phyloP scores from a whole-genome alignment of 805 yeast genomes.

The Sungouiella thailandica region DNA sequence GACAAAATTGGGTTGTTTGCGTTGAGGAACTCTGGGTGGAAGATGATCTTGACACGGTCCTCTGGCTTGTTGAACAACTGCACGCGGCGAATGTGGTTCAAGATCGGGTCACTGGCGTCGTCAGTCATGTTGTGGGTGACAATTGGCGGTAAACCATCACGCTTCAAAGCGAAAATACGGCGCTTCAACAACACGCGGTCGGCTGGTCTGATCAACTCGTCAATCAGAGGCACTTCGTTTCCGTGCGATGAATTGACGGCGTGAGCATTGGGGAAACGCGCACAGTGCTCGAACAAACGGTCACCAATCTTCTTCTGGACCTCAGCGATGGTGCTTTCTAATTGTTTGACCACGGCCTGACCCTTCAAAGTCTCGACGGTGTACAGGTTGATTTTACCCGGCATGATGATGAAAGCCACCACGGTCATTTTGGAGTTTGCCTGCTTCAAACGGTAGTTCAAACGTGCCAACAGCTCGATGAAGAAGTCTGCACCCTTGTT shows the following conservation, averaged over 20 bases:
- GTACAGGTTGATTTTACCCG: conserved; percentile 89
- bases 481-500: conserved; percentile 96
- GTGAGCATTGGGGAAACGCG: conserved; percentile 52
- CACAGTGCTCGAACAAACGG: conserved; percentile 86
- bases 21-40: conserved; percentile 96
- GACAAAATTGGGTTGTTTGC: conserved; percentile 92
- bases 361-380: conserved; percentile 95
- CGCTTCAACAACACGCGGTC: conserved; percentile 87
- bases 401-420: conserved; percentile 97
- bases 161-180: conserved; percentile 86
- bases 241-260: conserved; percentile 37
- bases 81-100: conserved; percentile 87
- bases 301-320: conserved; percentile 84
- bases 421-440: conserved; percentile 84
- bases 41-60: conserved; percentile 90
- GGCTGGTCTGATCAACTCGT: conserved; percentile 77
- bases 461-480: conserved; percentile 86
- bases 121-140: conserved; percentile 97
- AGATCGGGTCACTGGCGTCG: conserved; percentile 84
- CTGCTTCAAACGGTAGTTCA: conserved; percentile 81
- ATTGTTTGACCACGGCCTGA: conserved; percentile 90
- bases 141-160: conserved; percentile 87
- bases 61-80: conserved; percentile 83
- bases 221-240: conserved; percentile 70
- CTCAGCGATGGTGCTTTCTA: conserved; percentile 83